phyloP scores from a whole-genome alignment of 1,139 yeast genomes.

The Pichia norvegensis region DNA sequence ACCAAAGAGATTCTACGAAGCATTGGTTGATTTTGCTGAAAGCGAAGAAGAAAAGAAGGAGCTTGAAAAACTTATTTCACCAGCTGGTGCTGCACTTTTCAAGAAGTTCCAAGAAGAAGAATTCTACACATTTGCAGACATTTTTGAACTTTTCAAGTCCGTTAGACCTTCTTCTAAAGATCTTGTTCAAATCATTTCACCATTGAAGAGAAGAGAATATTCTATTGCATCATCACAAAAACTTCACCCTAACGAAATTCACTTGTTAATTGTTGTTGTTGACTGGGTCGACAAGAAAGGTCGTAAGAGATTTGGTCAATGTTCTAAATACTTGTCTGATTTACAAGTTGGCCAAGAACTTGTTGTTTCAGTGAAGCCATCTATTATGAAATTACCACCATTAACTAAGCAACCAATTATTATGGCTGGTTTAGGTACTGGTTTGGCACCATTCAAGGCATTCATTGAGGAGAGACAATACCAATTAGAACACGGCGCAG shows the following conservation, averaged over 20 bases:
- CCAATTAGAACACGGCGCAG: conserved; percentile 84
- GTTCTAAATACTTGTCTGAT: conserved; percentile 83
- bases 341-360: conserved; percentile 74
- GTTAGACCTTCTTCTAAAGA: conserved; percentile 76
- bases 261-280: conserved; percentile 86
- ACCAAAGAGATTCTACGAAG: conserved; percentile 88
- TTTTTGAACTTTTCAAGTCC: conserved; percentile 70
- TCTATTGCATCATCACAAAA: conserved; percentile 97
- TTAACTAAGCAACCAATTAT: conserved; percentile 81
- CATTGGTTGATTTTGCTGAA: conserved; percentile 64
- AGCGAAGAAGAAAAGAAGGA: conserved; percentile 59
- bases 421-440: conserved; percentile 98
- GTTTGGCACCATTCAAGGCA: conserved; percentile 97
- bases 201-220: conserved; percentile 94
- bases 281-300: conserved; percentile 92
- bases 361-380: conserved; percentile 92
- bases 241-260: conserved; percentile 85
- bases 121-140: conserved; percentile 73
- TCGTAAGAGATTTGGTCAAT: conserved; percentile 85
- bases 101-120: conserved; percentile 83
- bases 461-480: conserved; percentile 91
- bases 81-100: conserved; percentile 81
- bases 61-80: conserved; percentile 56
- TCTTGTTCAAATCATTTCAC: conserved; percentile 65
- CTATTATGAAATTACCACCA: conserved; percentile 94